These are phyloP conservation scores for Filobasidium uniguttulatum DNA, from an alignment of 1,284 basidiomycete genomes.

Conservation along the genomic window DNA sequence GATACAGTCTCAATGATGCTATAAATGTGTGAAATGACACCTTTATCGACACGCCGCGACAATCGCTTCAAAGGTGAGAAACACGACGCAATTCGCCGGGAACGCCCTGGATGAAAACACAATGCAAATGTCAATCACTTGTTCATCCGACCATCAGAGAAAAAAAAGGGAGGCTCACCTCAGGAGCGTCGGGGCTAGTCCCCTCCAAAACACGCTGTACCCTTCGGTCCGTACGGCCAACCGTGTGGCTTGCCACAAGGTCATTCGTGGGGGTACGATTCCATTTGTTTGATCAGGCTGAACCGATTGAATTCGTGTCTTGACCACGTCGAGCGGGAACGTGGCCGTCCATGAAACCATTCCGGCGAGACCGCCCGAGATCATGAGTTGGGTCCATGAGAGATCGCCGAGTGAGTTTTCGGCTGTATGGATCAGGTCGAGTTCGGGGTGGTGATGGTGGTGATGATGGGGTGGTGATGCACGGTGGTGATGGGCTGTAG, in stretches of 20 bases:
- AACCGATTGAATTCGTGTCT: conserved; percentile 60
- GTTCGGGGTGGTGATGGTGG: conserved; percentile 32
- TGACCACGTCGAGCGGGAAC: conserved; percentile 72
- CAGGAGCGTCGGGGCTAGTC: conserved; percentile 61
- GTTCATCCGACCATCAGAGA: neutral
- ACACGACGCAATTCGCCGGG: conserved; percentile 38
- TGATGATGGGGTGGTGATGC: conserved; percentile 7
- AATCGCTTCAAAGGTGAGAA: conserved; percentile 34
- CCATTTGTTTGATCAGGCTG: conserved; percentile 12
- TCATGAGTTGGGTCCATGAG: conserved; percentile 49
- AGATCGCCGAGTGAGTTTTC: conserved; percentile 40
- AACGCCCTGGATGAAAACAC: conserved; percentile 18
- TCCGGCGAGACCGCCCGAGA: conserved; percentile 67
- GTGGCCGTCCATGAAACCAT: conserved; percentile 44
- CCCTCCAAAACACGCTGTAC: conserved; percentile 40
- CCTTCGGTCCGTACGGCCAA: conserved; percentile 46
- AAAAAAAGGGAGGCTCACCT: conserved; percentile 43
- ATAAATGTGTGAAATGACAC: too few species aligned
- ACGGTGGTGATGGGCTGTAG: conserved; percentile 21
- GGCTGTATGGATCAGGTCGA: conserved; percentile 41
- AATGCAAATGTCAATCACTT: neutral
- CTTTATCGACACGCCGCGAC: conserved; percentile 19
- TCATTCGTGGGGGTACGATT: conserved; percentile 7
- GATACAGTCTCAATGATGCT: too few species aligned
- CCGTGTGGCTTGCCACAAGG: conserved; percentile 37